Evolutionary conservation across 1,139 yeast species (phyloP), one percentile per base, ranked within the genome.

Genomic region (Sugiyamaella castrensis): DNA sequence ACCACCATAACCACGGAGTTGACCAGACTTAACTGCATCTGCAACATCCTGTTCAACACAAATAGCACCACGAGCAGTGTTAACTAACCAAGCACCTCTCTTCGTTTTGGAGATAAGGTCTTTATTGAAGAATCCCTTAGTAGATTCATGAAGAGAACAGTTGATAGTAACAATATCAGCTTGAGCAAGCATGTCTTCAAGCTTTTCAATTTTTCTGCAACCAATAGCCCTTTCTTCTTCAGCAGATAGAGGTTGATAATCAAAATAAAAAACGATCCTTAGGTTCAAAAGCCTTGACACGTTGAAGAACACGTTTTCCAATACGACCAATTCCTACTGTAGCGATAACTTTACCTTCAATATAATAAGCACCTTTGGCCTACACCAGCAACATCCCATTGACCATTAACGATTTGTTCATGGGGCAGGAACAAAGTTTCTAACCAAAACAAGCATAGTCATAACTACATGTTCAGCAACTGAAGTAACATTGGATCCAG

Each of bases 291-390:
- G 92, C 83, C 54, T 78, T 74, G 61, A 85, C 68, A 64, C 94
- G 76, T 67, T 84, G 85, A 64, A 85, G 73, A 27, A 85, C 85
- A 54, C 89, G 76, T 73, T 78, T 81, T 29, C 92, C 94, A 60
- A 86, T 86, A 66, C 94, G 77, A 48, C 94, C 94, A 37, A 87
- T 85, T 51, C 92, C 94, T 56, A 85, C 85, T 37, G 92, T 84
- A 28, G 87, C 84, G 52, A 85, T 72, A 19, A 80, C 84, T 70
- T 85, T 85, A 55, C 79, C 86, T 66, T 85, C 94, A 56, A 85
- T 67, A 62, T 85, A 94, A 58, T 77, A 85, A 37, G 83, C 81
- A 62, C 82, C 80, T 68, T 82, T 82, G 48, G 91, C 87, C 87
- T 48, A 80, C 79, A 24, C 77, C 89, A 28, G 91, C 92, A 61